phyloP scores from a whole-genome alignment of 768 basidiomycete genomes.

The Russula brevipes region DNA sequence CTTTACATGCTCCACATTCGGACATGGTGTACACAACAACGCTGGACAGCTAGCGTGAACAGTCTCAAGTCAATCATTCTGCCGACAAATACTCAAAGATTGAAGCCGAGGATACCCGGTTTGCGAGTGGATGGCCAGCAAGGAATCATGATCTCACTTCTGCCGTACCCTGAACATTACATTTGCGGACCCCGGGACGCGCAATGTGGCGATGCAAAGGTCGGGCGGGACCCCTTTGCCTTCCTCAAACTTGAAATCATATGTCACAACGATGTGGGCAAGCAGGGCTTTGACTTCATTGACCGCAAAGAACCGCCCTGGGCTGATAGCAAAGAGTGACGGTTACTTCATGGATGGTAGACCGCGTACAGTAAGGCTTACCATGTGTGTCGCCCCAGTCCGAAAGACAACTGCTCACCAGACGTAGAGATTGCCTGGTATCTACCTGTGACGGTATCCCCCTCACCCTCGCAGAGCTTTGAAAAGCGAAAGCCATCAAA shows the following conservation, averaged over 20 bases:
- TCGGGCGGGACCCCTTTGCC: constrained; percentile 10
- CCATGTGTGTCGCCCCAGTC: constrained; percentile 10
- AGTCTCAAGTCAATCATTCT: too few relatives aligned
- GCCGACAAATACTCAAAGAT: too few relatives aligned
- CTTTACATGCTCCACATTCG: too few relatives aligned
- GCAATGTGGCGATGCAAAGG: neutral
- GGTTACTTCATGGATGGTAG: neutral
- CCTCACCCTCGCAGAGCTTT: constrained; percentile 4
- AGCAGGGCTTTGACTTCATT: too few relatives aligned
- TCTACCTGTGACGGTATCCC: neutral
- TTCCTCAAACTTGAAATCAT: too few relatives aligned
- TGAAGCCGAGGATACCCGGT: too few relatives aligned
- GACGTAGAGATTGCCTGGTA: neutral
- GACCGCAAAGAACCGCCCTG: neutral
- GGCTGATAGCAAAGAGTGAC: constrained; percentile 17
- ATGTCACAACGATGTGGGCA: too few relatives aligned
- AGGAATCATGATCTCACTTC: neutral
- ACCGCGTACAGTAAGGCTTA: constrained; percentile 5
- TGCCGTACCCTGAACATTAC: constrained; percentile 27
- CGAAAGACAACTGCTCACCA: too few relatives aligned
- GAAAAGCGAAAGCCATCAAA: constrained; percentile 44
- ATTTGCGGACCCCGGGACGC: constrained; percentile 16
- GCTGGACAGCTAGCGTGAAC: too few relatives aligned
- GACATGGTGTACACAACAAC: too few relatives aligned
- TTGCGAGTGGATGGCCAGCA: neutral